Conservation (phyloP, 2,329 filamentous ascomycete genomes). For the Claviceps sp. region DNA sequence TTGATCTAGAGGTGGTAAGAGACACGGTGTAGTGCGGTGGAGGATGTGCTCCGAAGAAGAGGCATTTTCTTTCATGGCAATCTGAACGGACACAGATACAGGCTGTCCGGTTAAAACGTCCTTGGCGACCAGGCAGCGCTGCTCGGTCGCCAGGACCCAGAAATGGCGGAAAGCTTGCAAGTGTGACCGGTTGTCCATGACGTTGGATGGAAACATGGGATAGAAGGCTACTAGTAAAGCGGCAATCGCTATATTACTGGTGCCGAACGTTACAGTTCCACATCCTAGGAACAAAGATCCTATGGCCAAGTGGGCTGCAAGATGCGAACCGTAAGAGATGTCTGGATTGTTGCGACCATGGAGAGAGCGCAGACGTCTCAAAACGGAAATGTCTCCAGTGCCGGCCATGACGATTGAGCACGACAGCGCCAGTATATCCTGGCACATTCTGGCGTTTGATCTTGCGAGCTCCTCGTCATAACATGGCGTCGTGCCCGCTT, state of each 20-base stretch:
- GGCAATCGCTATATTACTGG: conserved; percentile 74
- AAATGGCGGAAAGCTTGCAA: conserved; percentile 94
- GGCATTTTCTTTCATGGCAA: conserved; percentile 38
- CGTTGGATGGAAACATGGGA: conserved; percentile 74
- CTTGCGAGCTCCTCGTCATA: conserved; percentile 80
- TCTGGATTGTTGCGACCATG: conserved; percentile 77
- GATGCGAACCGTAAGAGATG: conserved; percentile 83
- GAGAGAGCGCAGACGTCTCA: conserved; percentile 72
- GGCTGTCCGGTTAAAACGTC: conserved; percentile 76
- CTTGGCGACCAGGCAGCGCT: conserved; percentile 75
- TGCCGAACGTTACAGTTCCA: conserved; percentile 83
- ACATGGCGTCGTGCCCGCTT: conserved; percentile 23
- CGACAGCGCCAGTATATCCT: conserved; percentile 73
- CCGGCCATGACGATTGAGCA: conserved; percentile 88
- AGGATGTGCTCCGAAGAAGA: conserved; percentile 24
- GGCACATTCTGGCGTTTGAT: conserved; percentile 77
- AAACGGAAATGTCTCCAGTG: conserved; percentile 74
- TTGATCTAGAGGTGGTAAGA: conserved; percentile 50
- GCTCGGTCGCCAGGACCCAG: conserved; percentile 88
- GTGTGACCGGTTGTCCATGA: conserved; percentile 89
- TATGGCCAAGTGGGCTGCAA: conserved; percentile 84
- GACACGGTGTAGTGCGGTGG: conserved; percentile 40
- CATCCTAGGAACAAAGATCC: conserved; percentile 85
- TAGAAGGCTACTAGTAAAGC: conserved; percentile 86
- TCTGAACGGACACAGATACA: conserved; percentile 56